Conservation (phyloP, 192 early-diverging fungal genomes). For the Podila horticola region DNA sequence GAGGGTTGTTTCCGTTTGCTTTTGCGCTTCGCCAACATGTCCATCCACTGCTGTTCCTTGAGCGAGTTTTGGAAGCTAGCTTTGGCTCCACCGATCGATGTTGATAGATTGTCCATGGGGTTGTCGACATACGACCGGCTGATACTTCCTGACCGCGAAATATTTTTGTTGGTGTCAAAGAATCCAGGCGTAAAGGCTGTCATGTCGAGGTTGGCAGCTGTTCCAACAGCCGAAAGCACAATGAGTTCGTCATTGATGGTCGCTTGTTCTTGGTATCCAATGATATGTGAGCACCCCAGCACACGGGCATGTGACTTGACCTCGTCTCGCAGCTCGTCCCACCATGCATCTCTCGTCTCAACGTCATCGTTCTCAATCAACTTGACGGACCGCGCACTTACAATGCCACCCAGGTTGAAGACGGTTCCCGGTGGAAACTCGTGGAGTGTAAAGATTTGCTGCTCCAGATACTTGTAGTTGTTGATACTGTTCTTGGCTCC, state of each 20-base stretch:
- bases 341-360: conserved; percentile 51
- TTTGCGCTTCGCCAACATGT: conserved; percentile 47
- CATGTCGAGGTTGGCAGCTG: conserved; percentile 74
- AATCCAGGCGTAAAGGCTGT: conserved; percentile 56
- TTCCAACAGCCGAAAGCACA: conserved; percentile 76
- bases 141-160: conserved; percentile 48
- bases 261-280: conserved; percentile 77
- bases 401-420: conserved; percentile 50
- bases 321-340: conserved; percentile 79
- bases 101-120: conserved; percentile 18
- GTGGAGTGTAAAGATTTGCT: conserved; percentile 50
- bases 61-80: conserved; percentile 45
- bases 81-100: conserved; percentile 21
- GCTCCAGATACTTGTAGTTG: conserved; percentile 52
- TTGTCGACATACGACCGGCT: conserved; percentile 41
- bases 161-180: conserved; percentile 24
- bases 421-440: conserved; percentile 55
- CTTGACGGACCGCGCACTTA: conserved; percentile 53
- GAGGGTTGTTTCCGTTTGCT: conserved; percentile 47
- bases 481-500: conserved; percentile 49
- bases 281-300: conserved; percentile 74
- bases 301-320: conserved; percentile 78
- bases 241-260: conserved; percentile 74
- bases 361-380: conserved; percentile 53
- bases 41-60: conserved; percentile 48